A percentile compares a stretch with the other conserved stretches of the same genome.
Conservation (phyloP, 2,329 filamentous ascomycete species). For the Scorias spongiosa region DNA sequence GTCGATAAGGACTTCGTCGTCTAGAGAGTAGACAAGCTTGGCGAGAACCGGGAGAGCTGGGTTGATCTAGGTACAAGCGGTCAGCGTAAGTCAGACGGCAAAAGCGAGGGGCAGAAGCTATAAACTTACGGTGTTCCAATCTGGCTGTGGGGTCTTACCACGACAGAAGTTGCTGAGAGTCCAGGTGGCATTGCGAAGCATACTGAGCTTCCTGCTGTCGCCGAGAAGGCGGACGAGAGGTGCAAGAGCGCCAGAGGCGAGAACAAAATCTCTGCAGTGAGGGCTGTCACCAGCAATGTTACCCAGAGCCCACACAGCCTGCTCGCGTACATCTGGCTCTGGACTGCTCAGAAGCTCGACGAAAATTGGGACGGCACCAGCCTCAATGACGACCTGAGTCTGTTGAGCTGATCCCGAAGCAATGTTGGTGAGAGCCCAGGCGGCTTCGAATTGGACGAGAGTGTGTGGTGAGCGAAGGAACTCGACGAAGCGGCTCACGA, state of each 20-base stretch:
- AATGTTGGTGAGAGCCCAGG: constrained; percentile 98
- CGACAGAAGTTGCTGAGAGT: constrained; percentile 99
- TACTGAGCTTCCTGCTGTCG: constrained; percentile 96
- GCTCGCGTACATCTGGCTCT: constrained; percentile 93
- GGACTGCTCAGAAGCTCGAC: constrained; percentile 90
- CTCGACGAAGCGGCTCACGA: constrained; percentile 93
- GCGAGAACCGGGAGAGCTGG: constrained; percentile 87
- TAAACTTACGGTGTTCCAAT: constrained; percentile 77
- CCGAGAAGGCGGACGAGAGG: constrained; percentile 80
- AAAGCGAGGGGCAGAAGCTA: background rate
- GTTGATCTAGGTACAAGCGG: constrained; percentile 51
- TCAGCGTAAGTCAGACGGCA: background rate
- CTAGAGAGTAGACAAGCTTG: constrained; percentile 95
- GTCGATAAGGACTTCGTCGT: constrained; percentile 96
- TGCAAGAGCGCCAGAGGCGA: constrained; percentile 78
- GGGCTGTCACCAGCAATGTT: constrained; percentile 99
- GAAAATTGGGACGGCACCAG: constrained; percentile 94
- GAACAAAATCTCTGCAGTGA: constrained; percentile 89
- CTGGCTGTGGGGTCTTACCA: constrained; percentile 96
- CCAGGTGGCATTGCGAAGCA: constrained; percentile 98
- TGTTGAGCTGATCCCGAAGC: constrained; percentile 92
- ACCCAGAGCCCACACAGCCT: constrained; percentile 94
- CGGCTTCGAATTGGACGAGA: constrained; percentile 95
- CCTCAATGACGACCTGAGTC: constrained; percentile 97
- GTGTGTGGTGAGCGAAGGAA: constrained; percentile 97